Base-by-base conservation (phyloP, 225 moss, liverwort and hornwort genomes). In the Takakia lepidozioides region DNA sequence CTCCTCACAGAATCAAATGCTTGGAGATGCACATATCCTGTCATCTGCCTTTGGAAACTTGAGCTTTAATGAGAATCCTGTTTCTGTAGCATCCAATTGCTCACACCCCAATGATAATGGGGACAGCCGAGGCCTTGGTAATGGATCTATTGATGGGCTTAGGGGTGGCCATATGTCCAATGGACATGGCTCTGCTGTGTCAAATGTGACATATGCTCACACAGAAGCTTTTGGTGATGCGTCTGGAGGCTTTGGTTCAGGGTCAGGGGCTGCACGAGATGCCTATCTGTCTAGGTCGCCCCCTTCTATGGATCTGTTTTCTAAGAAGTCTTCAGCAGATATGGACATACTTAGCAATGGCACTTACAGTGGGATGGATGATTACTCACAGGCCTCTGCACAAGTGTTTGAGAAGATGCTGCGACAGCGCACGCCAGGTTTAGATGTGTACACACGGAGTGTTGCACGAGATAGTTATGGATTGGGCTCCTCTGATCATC, bases 41-140 rank as follows among this genome's bases (percentile, higher is more conserved):
- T 63, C 72, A 18, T 76, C 84, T 19, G 84, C 86, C 0, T 90
- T 90, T 38, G 86, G 74, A 22, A 87, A 73, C 63, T 62, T 93
- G 35, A 83, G 70, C 67, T 88, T 93, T 60, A 88, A 86, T 32
- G 84, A 76, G 34, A 83, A 38, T 17, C 36, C 69, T n/a, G n/a
- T n/a, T n/a, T n/a, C n/a, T n/a, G n/a, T 23, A 68, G 42, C 11
- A 64, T 71, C 52, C 60, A 62, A 42, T 52, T 78, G 61, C 69
- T 63, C 64, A 39, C 69, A 57, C 58, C 59, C 61, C 18, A 76
- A 67, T 41, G 74, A 52, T 46, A 25, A 57, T 54, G 75, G 49
- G 43, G 81, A 78, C 3, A 46, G 55, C 52, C 47, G 64, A 74
- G 25, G 64, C 32, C 67, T 80, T 50, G 58, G 74, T 34, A 58